phyloP scores from a whole-genome alignment of 306 rosid species.

The apple (Malus domestica) region DNA sequence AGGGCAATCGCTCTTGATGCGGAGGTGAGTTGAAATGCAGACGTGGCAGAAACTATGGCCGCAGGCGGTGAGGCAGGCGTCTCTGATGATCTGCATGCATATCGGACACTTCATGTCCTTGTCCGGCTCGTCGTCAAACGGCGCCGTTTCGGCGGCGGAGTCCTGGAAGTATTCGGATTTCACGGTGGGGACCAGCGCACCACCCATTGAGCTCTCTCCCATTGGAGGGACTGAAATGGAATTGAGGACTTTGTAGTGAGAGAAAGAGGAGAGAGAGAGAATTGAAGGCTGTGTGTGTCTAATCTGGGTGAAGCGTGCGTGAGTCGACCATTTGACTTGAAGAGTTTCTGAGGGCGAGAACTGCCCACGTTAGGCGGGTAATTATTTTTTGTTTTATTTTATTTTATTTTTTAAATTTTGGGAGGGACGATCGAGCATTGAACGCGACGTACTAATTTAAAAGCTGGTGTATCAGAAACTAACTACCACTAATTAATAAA shows the following conservation, averaged over 20 bases:
- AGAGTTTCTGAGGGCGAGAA: conserved; percentile 25
- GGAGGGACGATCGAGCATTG: neutral
- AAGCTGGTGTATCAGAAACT: neutral
- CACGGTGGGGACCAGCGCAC: conserved; percentile 9
- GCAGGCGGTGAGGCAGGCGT: conserved; percentile 66
- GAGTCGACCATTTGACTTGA: neutral
- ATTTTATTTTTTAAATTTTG: neutral
- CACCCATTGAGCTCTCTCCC: conserved; percentile 11
- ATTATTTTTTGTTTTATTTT: neutral
- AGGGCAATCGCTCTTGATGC: conserved; percentile 73
- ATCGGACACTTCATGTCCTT: conserved; percentile 69
- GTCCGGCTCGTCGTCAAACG: conserved; percentile 16
- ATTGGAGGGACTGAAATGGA: neutral
- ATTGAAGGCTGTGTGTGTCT: neutral
- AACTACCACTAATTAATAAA: neutral
- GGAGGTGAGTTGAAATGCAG: conserved; percentile 74
- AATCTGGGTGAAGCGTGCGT: too few species aligned
- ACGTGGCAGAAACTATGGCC: conserved; percentile 80
- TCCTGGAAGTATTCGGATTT: conserved; percentile 9
- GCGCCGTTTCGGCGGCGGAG: neutral
- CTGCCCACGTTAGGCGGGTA: conserved; percentile 29
- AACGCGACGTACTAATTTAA: neutral
- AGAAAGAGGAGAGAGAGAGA: neutral
- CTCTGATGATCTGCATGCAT: conserved; percentile 78
- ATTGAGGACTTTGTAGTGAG: neutral